Evolutionary conservation across 1,284 basidiomycete genomes (phyloP), one percentile per base, ranked within the genome.

Genomic region (Coriolopsis trogii): DNA sequence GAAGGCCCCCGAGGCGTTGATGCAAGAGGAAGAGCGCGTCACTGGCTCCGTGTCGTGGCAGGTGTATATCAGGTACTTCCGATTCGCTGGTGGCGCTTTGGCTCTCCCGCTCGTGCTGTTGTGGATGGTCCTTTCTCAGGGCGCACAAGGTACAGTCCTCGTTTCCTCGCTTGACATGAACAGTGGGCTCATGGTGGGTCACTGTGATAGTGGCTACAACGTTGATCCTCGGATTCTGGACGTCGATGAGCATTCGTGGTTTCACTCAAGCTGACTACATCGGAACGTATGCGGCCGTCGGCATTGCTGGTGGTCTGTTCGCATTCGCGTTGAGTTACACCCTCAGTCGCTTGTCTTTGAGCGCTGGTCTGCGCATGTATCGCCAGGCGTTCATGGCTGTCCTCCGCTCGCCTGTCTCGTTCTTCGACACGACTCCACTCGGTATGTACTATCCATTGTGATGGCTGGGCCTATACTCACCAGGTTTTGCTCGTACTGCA

Each of bases 361-460:
- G 74, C 7, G 86, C 85, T 0, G 84, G 84, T 58, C 65, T 83
- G 55, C 75, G 68, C 18, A 71, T 93, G 34, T 91, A 90, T 69
- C 78, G 73, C 59, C 69, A 70, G 40, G 81, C 84, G 9, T 72
- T 86, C 39, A 69, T 61, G 23, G 75, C 75, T 20, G 81, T 93
- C 10, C 68, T 90, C 23, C 71, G 75, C 9, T 89, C 89, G 0
- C 89, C 90, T 0, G 73, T 87, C 40, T 78, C 84, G 4, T 93
- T 91, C 71, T 93, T 93, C 64, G 92, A 95, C 59, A 89, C 85
- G 0, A 93, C 90, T 0, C 91, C 92, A 0, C 79, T 89, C 51
- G 91, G 91, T 69, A 69, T 37, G 48, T 24, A 38, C 6, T 18
- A 10, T 37, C 9, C n/a, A 10, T 5, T 18, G 34, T 8, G 20